A percentile compares a stretch with the other conserved stretches of the same genome.
These are phyloP conservation scores for Agrocybe praecox DNA, from an alignment of 768 basidiomycete genomes.

Conservation along the genomic window DNA sequence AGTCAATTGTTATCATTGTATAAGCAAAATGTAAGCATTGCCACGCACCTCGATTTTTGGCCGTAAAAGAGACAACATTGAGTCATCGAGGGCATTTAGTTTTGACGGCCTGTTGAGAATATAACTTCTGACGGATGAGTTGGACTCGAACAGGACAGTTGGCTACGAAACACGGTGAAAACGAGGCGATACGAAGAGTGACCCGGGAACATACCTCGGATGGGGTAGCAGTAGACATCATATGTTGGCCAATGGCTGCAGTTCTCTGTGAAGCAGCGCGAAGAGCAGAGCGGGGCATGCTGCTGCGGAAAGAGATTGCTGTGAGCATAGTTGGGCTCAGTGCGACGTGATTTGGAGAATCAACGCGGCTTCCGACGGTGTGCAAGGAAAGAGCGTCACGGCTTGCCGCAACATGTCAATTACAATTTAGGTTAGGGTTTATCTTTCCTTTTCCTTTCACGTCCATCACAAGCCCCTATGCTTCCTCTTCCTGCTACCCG, in stretches of 20 bases:
- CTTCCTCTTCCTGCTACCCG: conserved; percentile 51
- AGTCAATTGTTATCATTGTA: conserved; percentile 10
- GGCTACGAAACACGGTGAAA: conserved; percentile 29
- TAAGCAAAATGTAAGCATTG: conserved; percentile 1
- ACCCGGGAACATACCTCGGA: conserved; percentile 36
- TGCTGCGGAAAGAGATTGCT: conserved; percentile 35
- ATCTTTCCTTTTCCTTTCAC: conserved; percentile 11
- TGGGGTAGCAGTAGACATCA: conserved; percentile 42
- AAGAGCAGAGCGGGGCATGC: conserved; percentile 43
- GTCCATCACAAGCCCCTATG: not conserved
- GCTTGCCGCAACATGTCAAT: not conserved
- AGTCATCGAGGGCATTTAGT: conserved; percentile 79
- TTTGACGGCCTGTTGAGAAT: conserved; percentile 80
- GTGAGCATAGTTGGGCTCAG: conserved; percentile 16
- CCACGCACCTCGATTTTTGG: conserved; percentile 71
- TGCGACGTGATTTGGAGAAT: too few species aligned
- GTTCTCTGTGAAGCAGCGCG: conserved; percentile 42
- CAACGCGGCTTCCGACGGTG: conserved; percentile 18
- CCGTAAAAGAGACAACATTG: conserved; percentile 74
- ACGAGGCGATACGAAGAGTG: conserved; percentile 8
- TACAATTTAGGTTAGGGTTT: conserved; percentile 31
- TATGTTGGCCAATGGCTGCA: conserved; percentile 47
- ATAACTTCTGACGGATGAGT: conserved; percentile 64
- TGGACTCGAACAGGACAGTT: conserved; percentile 71
- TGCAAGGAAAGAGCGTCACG: conserved; percentile 5